phyloP scores from a whole-genome alignment of 2,329 filamentous ascomycete genomes.

The Clarireedia hainanense region DNA sequence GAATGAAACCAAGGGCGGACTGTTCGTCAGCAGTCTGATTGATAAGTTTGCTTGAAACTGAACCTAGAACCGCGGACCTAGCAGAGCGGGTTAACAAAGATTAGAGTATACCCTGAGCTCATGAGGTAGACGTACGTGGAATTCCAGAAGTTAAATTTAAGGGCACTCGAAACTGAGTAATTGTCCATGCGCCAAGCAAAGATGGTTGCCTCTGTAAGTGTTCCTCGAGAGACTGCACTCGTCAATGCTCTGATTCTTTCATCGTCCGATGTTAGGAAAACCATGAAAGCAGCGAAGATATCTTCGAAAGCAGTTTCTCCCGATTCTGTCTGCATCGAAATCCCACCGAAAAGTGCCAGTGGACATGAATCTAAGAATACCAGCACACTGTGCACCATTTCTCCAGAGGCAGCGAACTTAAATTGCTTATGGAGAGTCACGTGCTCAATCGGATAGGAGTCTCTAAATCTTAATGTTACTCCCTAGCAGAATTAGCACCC shows the following conservation, averaged over 20 bases:
- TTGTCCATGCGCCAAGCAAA: conserved; percentile 20
- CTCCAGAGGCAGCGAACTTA: conserved; percentile 33
- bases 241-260: conserved; percentile 27
- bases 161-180: conserved; percentile 13
- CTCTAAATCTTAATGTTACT: conserved; percentile 16
- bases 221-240: conserved; percentile 23
- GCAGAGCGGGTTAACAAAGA: neutral
- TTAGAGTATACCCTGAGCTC: neutral
- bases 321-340: conserved; percentile 30
- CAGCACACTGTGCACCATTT: conserved; percentile 45
- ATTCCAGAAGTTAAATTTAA: conserved; percentile 30
- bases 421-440: conserved; percentile 33
- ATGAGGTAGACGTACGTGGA: conserved; percentile 26
- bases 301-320: conserved; percentile 30
- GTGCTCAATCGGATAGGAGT: conserved; percentile 32
- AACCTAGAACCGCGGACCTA: conserved; percentile 26
- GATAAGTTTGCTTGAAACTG: conserved; percentile 24
- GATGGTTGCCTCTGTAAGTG: conserved; percentile 22
- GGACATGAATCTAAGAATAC: conserved; percentile 50
- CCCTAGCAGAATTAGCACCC: conserved; percentile 18
- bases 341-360: conserved; percentile 38
- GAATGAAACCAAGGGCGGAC: conserved; percentile 33
- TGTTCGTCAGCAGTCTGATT: conserved; percentile 21
- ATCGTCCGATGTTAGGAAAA: conserved; percentile 27
- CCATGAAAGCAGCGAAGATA: conserved; percentile 23